Percentiles rank a stretch among this genome's conserved stretches.
Conservation (phyloP, 306 rosid genomes). For the Canavalia gladiata region DNA sequence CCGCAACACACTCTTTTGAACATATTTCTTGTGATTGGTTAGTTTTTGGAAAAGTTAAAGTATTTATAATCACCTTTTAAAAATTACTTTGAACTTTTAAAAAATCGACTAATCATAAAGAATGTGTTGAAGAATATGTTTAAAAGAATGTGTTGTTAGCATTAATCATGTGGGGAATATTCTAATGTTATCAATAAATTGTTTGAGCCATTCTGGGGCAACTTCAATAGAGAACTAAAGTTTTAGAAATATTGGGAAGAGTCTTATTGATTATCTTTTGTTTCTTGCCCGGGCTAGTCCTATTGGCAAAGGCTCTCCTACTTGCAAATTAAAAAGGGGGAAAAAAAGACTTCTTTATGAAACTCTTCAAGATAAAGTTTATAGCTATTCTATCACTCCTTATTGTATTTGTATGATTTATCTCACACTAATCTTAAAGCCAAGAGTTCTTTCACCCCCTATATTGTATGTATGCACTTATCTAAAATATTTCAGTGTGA, state of each 20-base stretch:
- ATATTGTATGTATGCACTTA: neutral
- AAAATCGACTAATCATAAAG: too few relatives aligned
- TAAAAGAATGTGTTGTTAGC: too few relatives aligned
- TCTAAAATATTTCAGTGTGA: neutral
- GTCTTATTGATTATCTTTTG: constrained; percentile 12
- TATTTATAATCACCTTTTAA: too few relatives aligned
- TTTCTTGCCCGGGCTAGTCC: neutral
- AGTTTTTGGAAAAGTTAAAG: too few relatives aligned
- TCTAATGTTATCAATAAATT: neutral
- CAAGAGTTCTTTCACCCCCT: neutral
- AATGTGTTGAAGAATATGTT: too few relatives aligned
- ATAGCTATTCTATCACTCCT: constrained; percentile 20
- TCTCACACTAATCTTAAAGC: constrained; percentile 2
- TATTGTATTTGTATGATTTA: neutral
- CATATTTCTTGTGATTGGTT: too few relatives aligned
- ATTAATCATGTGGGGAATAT: too few relatives aligned
- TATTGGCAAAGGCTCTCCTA: neutral
- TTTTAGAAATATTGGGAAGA: constrained; percentile 20
- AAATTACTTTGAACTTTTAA: too few relatives aligned
- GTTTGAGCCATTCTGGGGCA: constrained; percentile 10
- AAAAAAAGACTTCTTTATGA: neutral
- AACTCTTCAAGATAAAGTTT: neutral
- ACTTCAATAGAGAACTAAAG: neutral
- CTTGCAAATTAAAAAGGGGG: too few relatives aligned
- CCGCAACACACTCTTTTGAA: too few relatives aligned